A percentile compares a stretch with the other conserved stretches of the same genome.
These are phyloP conservation scores for Cladobotryum protrusum DNA, from an alignment of 2,329 filamentous ascomycete genomes.

Conservation along the genomic window DNA sequence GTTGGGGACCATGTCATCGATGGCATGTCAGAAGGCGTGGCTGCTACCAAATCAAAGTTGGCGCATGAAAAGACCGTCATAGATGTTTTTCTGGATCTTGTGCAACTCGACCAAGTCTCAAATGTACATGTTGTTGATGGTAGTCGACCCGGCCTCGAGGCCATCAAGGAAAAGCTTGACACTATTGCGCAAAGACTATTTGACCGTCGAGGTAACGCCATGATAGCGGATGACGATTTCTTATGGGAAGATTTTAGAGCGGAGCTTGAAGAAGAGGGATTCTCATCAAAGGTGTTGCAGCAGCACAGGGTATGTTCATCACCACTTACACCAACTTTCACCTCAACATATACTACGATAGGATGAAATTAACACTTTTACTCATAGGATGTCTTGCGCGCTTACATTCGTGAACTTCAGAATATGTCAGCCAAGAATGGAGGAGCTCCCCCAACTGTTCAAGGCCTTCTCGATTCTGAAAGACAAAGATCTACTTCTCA, in stretches of 20 bases:
- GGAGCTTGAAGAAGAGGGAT: conserved; percentile 54
- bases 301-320: conserved; percentile 48
- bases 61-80: conserved; percentile 47
- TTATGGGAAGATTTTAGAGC: conserved; percentile 53
- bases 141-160: conserved; percentile 40
- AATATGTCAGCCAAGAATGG: conserved; percentile 39
- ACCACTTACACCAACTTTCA: conserved; percentile 1
- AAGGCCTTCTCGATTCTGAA: conserved; percentile 46
- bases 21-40: conserved; percentile 32
- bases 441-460: conserved; percentile 42
- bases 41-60: conserved; percentile 40
- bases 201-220: conserved; percentile 33
- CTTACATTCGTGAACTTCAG: conserved; percentile 56
- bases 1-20: conserved; percentile 23
- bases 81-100: conserved; percentile 50
- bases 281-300: conserved; percentile 47
- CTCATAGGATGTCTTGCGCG: conserved; percentile 49
- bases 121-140: conserved; percentile 29
- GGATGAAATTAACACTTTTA: conserved; percentile 14
- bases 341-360: background rate
- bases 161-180: conserved; percentile 56
- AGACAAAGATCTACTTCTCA: conserved; percentile 19
- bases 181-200: conserved; percentile 48
- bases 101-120: conserved; percentile 46
- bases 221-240: conserved; percentile 38